Evolutionary conservation across 1,284 basidiomycete genomes (phyloP).

Genomic region (Fomitopsis schrenkii): DNA sequence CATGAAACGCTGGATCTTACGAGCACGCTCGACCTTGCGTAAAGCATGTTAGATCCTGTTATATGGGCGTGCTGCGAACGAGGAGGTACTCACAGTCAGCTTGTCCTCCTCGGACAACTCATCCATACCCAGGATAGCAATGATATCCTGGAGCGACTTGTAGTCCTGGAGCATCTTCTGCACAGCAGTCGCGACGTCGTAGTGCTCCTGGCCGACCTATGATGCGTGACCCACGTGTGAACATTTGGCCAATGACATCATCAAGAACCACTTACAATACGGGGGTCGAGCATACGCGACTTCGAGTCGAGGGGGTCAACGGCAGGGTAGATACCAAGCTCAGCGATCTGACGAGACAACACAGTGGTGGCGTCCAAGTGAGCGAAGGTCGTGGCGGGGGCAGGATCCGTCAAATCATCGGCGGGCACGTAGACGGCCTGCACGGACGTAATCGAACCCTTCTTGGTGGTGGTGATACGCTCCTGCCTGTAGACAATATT

Average conservation of each 20-base stretch:
- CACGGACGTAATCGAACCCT: constrained; percentile 99
- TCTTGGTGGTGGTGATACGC: constrained; percentile 99
- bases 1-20: constrained; percentile 97
- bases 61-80: not conserved
- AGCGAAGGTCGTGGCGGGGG: constrained; percentile 98
- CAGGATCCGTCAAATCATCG: constrained; percentile 99
- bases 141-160: constrained; percentile 98
- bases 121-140: constrained; percentile 98
- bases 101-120: constrained; percentile 99
- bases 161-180: constrained; percentile 99
- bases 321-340: constrained; percentile 99
- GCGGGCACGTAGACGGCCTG: constrained; percentile 99
- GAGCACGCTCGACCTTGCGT: constrained; percentile 80
- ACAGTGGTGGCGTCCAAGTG: constrained; percentile 99
- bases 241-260: not conserved
- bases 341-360: constrained; percentile 97
- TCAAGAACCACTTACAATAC: constrained; percentile 69
- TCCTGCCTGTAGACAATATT: constrained; percentile 65
- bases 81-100: constrained; percentile 69
- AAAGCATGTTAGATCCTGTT: constrained; percentile 1
- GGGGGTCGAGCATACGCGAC: constrained; percentile 99
- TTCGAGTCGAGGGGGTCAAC: constrained; percentile 99
- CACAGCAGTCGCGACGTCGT: constrained; percentile 90
- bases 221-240: not conserved
- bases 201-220: constrained; percentile 84